phyloP scores from a whole-genome alignment of 257 asterid genomes.

The Solanum lignicaule region DNA sequence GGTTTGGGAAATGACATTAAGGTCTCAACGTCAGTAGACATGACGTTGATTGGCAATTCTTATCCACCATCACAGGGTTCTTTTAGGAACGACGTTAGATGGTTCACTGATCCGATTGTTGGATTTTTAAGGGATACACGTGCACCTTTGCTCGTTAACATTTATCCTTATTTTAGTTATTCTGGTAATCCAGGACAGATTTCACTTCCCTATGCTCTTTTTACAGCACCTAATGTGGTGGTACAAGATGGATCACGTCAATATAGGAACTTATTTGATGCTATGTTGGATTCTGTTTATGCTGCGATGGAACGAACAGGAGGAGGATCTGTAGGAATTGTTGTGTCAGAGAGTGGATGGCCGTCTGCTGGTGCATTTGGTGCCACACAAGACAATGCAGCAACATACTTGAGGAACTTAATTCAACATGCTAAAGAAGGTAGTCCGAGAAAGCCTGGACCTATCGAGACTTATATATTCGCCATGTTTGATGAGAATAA shows the following conservation, averaged over 20 bases:
- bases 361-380: not conserved
- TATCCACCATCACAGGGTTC: constrained; percentile 22
- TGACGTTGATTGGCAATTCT: not conserved
- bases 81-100: not conserved
- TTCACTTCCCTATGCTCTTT: not conserved
- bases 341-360: constrained; percentile 23
- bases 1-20: not conserved
- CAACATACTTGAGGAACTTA: not conserved
- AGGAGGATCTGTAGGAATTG: constrained; percentile 12
- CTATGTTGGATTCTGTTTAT: constrained; percentile 12
- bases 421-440: not conserved
- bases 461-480: not conserved
- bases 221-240: not conserved
- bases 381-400: not conserved
- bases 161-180: constrained; percentile 4
- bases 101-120: constrained; percentile 8
- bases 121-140: constrained; percentile 1
- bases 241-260: not conserved
- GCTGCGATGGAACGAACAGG: constrained; percentile 28
- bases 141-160: constrained; percentile 18
- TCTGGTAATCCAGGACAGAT: not conserved
- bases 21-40: constrained; percentile 19
- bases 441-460: not conserved
- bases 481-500: not conserved
- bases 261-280: not conserved